Evolutionary conservation across 1,284 basidiomycete genomes (phyloP), one percentile per base, ranked within the genome.

Genomic region (Ceratobasidium sp.): DNA sequence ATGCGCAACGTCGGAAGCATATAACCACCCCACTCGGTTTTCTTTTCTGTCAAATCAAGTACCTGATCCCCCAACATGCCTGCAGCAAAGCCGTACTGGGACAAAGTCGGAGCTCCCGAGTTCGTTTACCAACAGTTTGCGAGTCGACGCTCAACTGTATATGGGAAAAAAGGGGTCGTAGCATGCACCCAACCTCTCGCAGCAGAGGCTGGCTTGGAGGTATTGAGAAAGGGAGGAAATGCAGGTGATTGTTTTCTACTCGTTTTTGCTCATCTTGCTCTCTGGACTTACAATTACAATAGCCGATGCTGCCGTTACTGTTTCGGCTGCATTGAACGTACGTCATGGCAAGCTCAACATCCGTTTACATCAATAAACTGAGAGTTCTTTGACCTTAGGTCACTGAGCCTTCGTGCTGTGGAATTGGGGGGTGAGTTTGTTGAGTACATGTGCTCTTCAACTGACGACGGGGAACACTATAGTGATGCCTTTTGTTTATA

Each of bases 401-500:
- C 6, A 75, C 76, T 28, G 76, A 75, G 67, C 92, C 14, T 23
- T 89, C 87, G 74, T 89, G 84, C 74, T 92, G 92, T 80, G 91
- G 91, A n/a, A 89, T 92, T 74, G 92, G 92, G 76, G 91, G 92
- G 91, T 91, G 75, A 76, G 84, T 16, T 70, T 82, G 80, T 0
- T 79, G 77, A 28, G 43, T 8, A 34, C 53, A 46, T 71, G 70
- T 46, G 73, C 57, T 48, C 8, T 62, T 61, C 30, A 73, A 21
- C 45, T n/a, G 28, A 10, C 8, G 21, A 71, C 18, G 23, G n/a
- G 21, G 18, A 39, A 6, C 14, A 6, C 14, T 14, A 39, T 57
- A 89, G 94, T 48, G 96, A 97, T 78, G 91, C 94, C 5, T 97
- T 97, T 79, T 96, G 94, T 78, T 84, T 98, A 23, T 97, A 93